Base-by-base conservation (phyloP, 495 filamentous ascomycete genomes). In the Penicillium lagena region DNA sequence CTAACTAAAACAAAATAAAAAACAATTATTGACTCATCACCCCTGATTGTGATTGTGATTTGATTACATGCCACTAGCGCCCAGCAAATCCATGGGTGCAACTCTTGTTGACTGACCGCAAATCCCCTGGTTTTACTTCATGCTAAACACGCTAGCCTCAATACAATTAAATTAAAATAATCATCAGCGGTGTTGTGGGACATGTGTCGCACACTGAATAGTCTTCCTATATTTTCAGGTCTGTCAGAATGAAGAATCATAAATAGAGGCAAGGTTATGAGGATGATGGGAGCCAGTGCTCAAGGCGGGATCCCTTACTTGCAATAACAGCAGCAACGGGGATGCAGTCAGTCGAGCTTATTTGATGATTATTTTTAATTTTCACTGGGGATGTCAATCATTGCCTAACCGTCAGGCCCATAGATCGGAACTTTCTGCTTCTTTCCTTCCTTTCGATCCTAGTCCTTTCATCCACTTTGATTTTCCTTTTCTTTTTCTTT, bases 331-430 rank as follows among this genome's bases (percentile, higher is more conserved):
- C 22, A 22, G 22, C 22, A 22, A 22, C 22, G 22, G 22, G 22
- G 22, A 6, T 22, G 2, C 22, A 3, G 22, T 22, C 22, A 22
- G 22, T 22, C 22, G 22, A 2, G 13, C 17, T 30, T 15, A 15
- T 39, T 13, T 13, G 12, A 28, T 29, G 32, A 37, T 39, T 46
- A 33, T 22, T 11, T 13, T 11, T 39, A 22, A 42, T 35, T 43
- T 12, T 32, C 5, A 6, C 10, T 11, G 32, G 32, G 32, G 32
- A 36, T 41, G 57, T 60, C 57, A 60, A 60, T 58, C 57, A 43
- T 60, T 55, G 46, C 57, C 46, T 50, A 46, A 54, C 45, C 50
- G 42, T 49, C 48, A 22, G 47, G 47, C 50, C 54, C 55, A 58
- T 61, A 58, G 55, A 61, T 58, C 51, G 52, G 35, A 43, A 51